Percentiles rank a stretch among this genome's conserved stretches.
Conservation (phyloP, 371 early-diverging fungal species). For the Mucor racemosus region DNA sequence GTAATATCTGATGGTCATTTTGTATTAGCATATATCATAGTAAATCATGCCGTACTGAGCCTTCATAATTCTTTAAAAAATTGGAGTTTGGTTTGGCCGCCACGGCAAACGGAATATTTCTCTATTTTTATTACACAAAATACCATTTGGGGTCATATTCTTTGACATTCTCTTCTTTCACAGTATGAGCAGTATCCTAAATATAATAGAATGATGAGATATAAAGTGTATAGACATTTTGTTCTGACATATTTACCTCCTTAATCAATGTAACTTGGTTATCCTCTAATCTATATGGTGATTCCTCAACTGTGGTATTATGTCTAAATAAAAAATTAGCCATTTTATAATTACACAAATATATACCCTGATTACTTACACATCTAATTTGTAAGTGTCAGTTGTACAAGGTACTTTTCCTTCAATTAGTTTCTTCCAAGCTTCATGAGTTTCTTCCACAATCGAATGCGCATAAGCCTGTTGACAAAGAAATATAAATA, state of each 20-base stretch:
- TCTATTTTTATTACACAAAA: conserved; percentile 12
- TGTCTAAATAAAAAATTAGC: background rate
- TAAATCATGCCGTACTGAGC: background rate
- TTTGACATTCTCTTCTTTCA: conserved; percentile 12
- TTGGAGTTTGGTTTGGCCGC: background rate
- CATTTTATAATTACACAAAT: too few relatives aligned
- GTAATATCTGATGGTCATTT: too few relatives aligned
- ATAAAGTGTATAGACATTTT: background rate
- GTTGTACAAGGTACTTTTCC: conserved; percentile 23
- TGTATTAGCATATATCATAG: background rate
- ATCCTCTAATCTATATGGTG: conserved; percentile 18
- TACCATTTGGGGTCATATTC: conserved; percentile 27
- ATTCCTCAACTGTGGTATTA: conserved; percentile 19
- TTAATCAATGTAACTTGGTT: background rate
- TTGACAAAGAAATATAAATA: background rate
- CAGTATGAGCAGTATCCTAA: background rate
- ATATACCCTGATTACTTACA: conserved; percentile 16
- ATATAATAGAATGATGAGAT: background rate
- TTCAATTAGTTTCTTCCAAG: conserved; percentile 86
- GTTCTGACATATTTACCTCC: background rate
- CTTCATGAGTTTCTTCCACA: conserved; percentile 89
- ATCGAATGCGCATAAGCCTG: conserved; percentile 85
- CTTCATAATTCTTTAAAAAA: background rate
- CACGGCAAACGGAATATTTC: background rate
- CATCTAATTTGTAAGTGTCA: conserved; percentile 20